phyloP scores from a whole-genome alignment of 352 stramenopile genomes.

The Discostella stelligera region DNA sequence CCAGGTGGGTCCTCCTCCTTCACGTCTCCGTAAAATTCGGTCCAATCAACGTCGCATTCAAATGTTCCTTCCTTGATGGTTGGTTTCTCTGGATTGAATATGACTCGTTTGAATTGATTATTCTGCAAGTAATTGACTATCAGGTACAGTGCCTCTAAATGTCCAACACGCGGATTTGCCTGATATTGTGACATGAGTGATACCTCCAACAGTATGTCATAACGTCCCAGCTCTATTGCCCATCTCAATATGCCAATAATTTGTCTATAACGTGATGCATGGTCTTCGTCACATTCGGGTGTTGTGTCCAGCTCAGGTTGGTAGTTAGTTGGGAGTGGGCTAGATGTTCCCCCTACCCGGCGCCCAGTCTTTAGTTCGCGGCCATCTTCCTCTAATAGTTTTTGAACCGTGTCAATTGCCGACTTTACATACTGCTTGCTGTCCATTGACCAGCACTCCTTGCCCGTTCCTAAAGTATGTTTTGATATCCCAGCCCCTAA shows the following conservation, averaged over 20 bases:
- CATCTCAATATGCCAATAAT: no score
- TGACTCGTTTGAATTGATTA: constrained; percentile 25
- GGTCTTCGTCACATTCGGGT: constrained; percentile 1
- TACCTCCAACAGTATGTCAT: constrained; percentile 52
- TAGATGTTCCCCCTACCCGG: not conserved
- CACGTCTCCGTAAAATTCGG: constrained; percentile 52
- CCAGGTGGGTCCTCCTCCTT: constrained; percentile 35
- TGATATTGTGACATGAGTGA: constrained; percentile 54
- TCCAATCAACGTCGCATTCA: constrained; percentile 38
- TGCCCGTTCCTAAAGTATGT: no score
- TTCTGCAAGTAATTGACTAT: constrained; percentile 52
- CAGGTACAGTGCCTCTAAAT: not conserved
- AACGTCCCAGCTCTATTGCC: not conserved
- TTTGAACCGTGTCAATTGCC: no score
- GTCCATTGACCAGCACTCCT: no score
- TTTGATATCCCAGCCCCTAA: no score
- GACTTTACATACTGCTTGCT: no score
- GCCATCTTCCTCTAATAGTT: no score
- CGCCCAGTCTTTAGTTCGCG: no score
- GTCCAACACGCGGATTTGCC: constrained; percentile 34
- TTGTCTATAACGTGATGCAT: no score
- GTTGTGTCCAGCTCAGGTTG: not conserved
- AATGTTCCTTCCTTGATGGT: constrained; percentile 22
- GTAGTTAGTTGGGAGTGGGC: not conserved
- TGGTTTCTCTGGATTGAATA: constrained; percentile 22